phyloP scores from a whole-genome alignment of 805 yeast genomes.

The Wickerhamiella lipophila region DNA sequence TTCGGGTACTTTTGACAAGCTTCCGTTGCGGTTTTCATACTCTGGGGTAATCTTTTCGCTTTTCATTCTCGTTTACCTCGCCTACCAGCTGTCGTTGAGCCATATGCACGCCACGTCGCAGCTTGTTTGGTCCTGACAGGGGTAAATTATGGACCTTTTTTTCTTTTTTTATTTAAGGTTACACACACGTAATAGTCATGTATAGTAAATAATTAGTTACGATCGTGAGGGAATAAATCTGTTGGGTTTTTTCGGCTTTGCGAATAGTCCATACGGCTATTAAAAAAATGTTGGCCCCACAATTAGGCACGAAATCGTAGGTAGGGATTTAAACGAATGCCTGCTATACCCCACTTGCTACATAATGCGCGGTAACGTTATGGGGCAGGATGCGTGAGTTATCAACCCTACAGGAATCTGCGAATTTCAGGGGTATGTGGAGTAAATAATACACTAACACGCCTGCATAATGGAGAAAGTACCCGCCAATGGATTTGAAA shows the following conservation, averaged over 20 bases:
- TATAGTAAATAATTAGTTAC: too few relatives aligned
- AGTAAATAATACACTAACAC: too few relatives aligned
- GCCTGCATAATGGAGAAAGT: too few relatives aligned
- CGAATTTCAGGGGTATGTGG: not conserved
- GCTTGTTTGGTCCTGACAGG: slow-evolving; percentile 6
- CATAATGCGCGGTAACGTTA: not conserved
- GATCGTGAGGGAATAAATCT: too few relatives aligned
- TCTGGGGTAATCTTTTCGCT: not conserved
- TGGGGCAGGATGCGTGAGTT: not conserved
- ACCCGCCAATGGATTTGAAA: too few relatives aligned
- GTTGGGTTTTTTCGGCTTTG: too few relatives aligned
- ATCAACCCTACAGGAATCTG: not conserved
- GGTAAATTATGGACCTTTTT: not conserved
- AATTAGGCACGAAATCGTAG: not conserved
- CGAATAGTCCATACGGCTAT: too few relatives aligned
- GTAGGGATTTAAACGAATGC: not conserved
- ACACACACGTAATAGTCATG: too few relatives aligned
- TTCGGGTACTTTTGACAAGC: slow-evolving; percentile 3
- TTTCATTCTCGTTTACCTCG: not conserved
- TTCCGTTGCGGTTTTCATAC: not conserved
- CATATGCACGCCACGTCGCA: not conserved
- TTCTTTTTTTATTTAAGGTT: too few relatives aligned
- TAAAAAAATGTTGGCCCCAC: not conserved
- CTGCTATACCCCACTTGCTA: not conserved
- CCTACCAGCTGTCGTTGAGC: slow-evolving; percentile 4